Percentiles rank a stretch among this genome's conserved stretches.
Conservation (phyloP, 164 flowering plant genomes). For the Berberis vulgaris region DNA sequence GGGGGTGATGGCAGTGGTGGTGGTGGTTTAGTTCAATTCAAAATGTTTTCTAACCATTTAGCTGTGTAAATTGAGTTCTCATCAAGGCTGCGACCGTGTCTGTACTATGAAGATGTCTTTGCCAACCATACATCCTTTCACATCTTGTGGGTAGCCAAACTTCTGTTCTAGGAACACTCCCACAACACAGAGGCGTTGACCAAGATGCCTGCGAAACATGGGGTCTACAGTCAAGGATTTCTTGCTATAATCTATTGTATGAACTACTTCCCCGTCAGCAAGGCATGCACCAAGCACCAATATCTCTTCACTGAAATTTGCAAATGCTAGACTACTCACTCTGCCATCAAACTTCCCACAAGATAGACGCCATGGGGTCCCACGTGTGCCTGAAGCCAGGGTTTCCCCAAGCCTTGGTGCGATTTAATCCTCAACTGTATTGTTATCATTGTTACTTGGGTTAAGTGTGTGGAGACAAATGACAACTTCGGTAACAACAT, state of each 20-base stretch:
- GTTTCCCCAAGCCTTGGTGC: constrained; percentile 97
- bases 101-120: constrained; percentile 70
- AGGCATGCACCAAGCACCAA: constrained; percentile 48
- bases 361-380: constrained; percentile 89
- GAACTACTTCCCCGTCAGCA: constrained; percentile 64
- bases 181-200: constrained; percentile 62
- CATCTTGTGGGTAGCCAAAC: constrained; percentile 85
- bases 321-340: constrained; percentile 66
- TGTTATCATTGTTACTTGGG: constrained; percentile 57
- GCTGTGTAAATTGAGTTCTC: not conserved
- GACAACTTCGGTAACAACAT: constrained; percentile 89
- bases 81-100: constrained; percentile 76
- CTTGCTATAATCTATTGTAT: constrained; percentile 75
- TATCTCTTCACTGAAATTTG: constrained; percentile 87
- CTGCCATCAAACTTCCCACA: constrained; percentile 66
- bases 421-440: constrained; percentile 70
- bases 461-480: constrained; percentile 86
- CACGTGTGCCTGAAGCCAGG: constrained; percentile 88
- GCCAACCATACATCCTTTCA: constrained; percentile 86
- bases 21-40: too few species aligned
- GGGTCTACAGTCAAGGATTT: constrained; percentile 67
- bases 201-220: constrained; percentile 51
- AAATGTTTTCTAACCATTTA: too few species aligned
- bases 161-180: constrained; percentile 75
- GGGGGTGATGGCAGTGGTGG: too few species aligned